These are phyloP conservation scores for Haplosporangium gracile DNA, from an alignment of 192 early-diverging fungal species.

Conservation along the genomic window DNA sequence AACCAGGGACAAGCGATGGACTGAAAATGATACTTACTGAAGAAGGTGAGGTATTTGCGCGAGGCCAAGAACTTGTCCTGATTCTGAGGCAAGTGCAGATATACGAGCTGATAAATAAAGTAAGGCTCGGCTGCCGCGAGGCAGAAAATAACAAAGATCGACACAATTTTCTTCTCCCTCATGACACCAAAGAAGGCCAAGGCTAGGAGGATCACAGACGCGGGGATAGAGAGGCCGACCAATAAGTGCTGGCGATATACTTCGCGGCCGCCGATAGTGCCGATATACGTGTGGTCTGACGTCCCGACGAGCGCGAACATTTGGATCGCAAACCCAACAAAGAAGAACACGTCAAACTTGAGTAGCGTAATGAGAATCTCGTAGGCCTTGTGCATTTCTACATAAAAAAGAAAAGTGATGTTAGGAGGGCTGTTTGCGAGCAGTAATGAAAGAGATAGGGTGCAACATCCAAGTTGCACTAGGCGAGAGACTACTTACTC, in stretches of 20 bases:
- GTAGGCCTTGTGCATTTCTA: constrained; percentile 70
- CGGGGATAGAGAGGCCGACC: constrained; percentile 38
- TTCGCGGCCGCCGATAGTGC: constrained; percentile 13
- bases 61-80: constrained; percentile 21
- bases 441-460: neutral
- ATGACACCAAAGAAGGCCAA: constrained; percentile 47
- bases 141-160: constrained; percentile 47
- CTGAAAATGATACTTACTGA: constrained; percentile 29
- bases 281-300: constrained; percentile 59
- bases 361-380: constrained; percentile 75
- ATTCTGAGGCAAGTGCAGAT: constrained; percentile 14
- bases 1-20: neutral
- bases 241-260: constrained; percentile 39
- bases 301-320: constrained; percentile 70
- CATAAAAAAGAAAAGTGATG: neutral
- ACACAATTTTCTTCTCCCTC: constrained; percentile 33
- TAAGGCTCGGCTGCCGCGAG: constrained; percentile 36
- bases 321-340: constrained; percentile 72
- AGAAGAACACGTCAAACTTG: constrained; percentile 76
- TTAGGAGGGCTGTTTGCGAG: neutral
- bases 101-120: constrained; percentile 44
- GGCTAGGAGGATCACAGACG: constrained; percentile 27
- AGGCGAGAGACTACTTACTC: constrained; percentile 17
- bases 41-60: constrained; percentile 48
- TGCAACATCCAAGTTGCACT: neutral